Evolutionary conservation across 495 filamentous ascomycete genomes (phyloP).

Genomic region (Filosporella fistucella): DNA sequence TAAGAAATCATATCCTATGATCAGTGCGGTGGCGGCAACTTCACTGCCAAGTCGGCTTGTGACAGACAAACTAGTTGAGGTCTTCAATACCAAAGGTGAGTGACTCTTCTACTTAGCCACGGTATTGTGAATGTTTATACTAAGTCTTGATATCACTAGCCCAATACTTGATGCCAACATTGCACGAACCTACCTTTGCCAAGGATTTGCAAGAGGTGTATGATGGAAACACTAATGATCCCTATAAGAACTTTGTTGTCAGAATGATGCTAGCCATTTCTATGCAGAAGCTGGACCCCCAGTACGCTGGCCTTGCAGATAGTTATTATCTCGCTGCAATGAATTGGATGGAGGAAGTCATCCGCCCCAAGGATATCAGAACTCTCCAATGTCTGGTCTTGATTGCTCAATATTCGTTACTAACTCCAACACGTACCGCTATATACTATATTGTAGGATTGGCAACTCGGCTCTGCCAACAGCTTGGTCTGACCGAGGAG

Average conservation of each 20-base stretch:
- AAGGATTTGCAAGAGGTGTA: slow-evolving; percentile 76
- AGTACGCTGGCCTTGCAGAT: slow-evolving; percentile 82
- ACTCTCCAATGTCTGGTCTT: slow-evolving; percentile 87
- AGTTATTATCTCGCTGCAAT: slow-evolving; percentile 88
- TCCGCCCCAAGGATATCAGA: slow-evolving; percentile 75
- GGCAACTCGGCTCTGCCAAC: slow-evolving; percentile 78
- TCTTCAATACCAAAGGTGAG: slow-evolving; percentile 77
- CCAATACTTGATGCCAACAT: slow-evolving; percentile 76
- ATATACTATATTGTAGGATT: slow-evolving; percentile 88
- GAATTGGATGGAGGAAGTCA: slow-evolving; percentile 68
- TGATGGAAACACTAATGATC: slow-evolving; percentile 63
- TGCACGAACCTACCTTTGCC: slow-evolving; percentile 80
- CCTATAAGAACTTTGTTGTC: slow-evolving; percentile 79
- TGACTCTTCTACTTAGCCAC: slow-evolving; percentile 1
- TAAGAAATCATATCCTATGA: slow-evolving; percentile 65
- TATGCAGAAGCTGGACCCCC: slow-evolving; percentile 76
- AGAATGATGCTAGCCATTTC: slow-evolving; percentile 89
- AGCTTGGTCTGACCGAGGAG: slow-evolving; percentile 80
- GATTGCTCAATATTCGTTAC: slow-evolving; percentile 85
- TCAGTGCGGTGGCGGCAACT: slow-evolving; percentile 67
- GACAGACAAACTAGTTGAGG: slow-evolving; percentile 68
- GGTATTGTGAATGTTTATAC: background rate
- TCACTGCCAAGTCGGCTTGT: slow-evolving; percentile 62
- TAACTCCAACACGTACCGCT: slow-evolving; percentile 86
- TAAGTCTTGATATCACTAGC: slow-evolving; percentile 44